These are phyloP conservation scores for Naganishia friedmannii DNA, from an alignment of 768 basidiomycete genomes.

Conservation along the genomic window DNA sequence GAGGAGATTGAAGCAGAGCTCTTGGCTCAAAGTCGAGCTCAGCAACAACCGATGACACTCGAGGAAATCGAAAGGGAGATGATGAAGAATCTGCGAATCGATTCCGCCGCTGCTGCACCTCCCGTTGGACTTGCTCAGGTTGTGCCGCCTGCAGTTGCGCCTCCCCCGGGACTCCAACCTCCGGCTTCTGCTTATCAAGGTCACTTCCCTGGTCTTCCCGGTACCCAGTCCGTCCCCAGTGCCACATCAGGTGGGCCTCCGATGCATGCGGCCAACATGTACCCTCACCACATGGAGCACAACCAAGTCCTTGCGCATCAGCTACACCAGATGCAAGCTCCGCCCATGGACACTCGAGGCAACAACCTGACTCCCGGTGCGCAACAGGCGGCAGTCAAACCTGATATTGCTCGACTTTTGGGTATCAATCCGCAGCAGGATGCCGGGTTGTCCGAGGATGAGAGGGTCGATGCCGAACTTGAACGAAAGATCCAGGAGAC, in stretches of 20 bases:
- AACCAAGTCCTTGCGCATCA: conserved; percentile 30
- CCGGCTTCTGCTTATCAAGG: conserved; percentile 19
- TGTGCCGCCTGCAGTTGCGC: background rate
- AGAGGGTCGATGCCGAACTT: conserved; percentile 33
- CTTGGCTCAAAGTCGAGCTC: conserved; percentile 25
- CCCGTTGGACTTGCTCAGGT: background rate
- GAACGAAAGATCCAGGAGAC: conserved; percentile 40
- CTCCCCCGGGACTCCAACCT: background rate
- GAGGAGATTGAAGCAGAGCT: conserved; percentile 52
- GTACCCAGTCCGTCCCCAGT: background rate
- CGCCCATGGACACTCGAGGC: background rate
- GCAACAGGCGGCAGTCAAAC: background rate
- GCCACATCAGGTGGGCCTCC: background rate
- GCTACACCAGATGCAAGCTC: conserved; percentile 28
- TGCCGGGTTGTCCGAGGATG: conserved; percentile 18
- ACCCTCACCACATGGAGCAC: background rate
- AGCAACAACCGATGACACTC: conserved; percentile 37
- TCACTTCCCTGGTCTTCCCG: background rate
- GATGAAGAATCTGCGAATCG: conserved; percentile 34
- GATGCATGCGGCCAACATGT: conserved; percentile 3
- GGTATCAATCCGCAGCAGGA: conserved; percentile 5
- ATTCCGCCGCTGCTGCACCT: conserved; percentile 26
- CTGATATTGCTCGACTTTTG: conserved; percentile 10
- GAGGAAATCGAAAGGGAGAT: conserved; percentile 49
- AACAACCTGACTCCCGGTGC: background rate